phyloP scores from a whole-genome alignment of 2,329 filamentous ascomycete species.

The Pseudocercospora vitis region DNA sequence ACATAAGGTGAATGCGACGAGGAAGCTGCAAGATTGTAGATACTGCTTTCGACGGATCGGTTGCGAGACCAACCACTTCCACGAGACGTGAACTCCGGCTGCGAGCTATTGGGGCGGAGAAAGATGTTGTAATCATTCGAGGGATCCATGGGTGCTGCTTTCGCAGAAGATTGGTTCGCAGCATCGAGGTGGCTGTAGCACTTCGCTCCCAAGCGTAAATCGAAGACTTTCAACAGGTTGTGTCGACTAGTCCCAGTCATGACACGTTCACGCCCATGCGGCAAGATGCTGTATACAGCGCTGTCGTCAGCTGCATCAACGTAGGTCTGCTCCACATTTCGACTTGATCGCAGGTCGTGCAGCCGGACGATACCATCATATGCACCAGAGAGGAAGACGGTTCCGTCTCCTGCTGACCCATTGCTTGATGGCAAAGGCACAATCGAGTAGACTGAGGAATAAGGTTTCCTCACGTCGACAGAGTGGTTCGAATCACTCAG shows the following conservation, averaged over 20 bases:
- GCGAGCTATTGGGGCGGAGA: conserved; percentile 40
- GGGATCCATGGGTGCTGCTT: background rate
- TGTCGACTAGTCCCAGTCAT: conserved; percentile 59
- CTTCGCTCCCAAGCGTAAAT: conserved; percentile 53
- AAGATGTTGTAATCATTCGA: conserved; percentile 47
- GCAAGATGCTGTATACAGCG: conserved; percentile 59
- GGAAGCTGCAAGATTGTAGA: conserved; percentile 51
- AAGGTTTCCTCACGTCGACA: conserved; percentile 34
- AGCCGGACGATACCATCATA: conserved; percentile 59
- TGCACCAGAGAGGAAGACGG: conserved; percentile 61
- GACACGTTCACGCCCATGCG: conserved; percentile 58
- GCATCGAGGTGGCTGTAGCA: conserved; percentile 37
- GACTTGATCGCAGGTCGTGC: conserved; percentile 59
- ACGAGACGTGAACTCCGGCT: conserved; percentile 19
- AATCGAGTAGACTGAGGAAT: conserved; percentile 50
- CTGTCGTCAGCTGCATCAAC: conserved; percentile 58
- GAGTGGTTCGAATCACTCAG: conserved; percentile 30
- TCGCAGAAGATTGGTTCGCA: conserved; percentile 3
- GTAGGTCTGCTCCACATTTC: conserved; percentile 50
- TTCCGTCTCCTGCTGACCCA: conserved; percentile 37
- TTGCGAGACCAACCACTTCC: conserved; percentile 30
- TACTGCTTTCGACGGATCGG: conserved; percentile 40
- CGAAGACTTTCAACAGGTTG: conserved; percentile 62
- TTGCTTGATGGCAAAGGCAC: conserved; percentile 41
- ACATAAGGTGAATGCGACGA: conserved; percentile 47